Base-by-base conservation (phyloP, 2,329 filamentous ascomycete genomes). In the Exophiala oligosperma region DNA sequence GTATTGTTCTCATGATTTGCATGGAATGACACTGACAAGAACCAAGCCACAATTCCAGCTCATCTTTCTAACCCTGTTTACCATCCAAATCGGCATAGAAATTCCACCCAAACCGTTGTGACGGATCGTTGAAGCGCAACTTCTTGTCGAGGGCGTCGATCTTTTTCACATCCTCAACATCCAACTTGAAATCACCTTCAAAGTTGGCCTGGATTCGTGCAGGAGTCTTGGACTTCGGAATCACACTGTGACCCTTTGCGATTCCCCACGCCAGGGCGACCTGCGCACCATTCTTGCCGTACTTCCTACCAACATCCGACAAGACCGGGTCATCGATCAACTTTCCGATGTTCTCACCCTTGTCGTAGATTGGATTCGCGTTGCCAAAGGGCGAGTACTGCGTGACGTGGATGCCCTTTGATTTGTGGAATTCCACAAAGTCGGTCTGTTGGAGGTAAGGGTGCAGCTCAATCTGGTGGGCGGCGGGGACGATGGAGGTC, bases 41-140 rank as follows among this genome's bases (percentile, higher is more conserved):
- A 4, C 26, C 4, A 28, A 28, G 26, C 26, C 26, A 28, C 26
- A 28, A 28, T 28, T 7, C 7, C 26, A 7, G 7, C 26, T 28
- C 26, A 28, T 28, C 26, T 7, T 4, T 28, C 26, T 7, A 37
- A 26, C 17, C 59, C 47, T 57, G 49, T 53, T 68, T 69, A 2
- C 84, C 84, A 52, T 87, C 84, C 55, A 87, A 66, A 69, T 84
- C 84, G 1, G 68, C 64, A 63, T 83, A 87, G 64, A 86, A 85
- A 6, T 83, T 73, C 70, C 79, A 83, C 2, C 82, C 79, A 72
- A 87, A 87, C 23, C 72, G 74, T 5, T 67, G 72, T 44, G 77
- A 81, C 3, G 83, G 78, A 68, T 87, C 84, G 56, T 86, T 87
- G 67, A 87, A 86, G 43, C 85, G 74, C 63, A 85, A 47, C 71